Evolutionary conservation across 2,329 filamentous ascomycete species (phyloP).

Genomic region (Beauveria asiatica): DNA sequence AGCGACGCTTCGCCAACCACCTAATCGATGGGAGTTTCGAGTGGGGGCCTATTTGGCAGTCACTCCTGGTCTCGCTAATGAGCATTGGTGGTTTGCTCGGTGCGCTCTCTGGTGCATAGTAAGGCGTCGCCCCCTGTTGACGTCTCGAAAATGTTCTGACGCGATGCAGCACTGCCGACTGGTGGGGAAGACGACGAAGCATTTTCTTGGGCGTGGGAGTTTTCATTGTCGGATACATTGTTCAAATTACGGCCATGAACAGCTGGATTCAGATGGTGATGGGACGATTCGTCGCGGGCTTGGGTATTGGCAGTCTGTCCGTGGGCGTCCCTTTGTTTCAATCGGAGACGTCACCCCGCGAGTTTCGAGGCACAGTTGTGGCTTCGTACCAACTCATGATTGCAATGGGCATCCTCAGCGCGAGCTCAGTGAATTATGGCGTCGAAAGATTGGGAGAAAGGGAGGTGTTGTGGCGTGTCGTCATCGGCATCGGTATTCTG

Average conservation of each 20-base stretch:
- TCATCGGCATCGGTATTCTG: slow-evolving; percentile 47
- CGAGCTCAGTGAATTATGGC: slow-evolving; percentile 47
- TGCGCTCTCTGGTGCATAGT: slow-evolving; percentile 42
- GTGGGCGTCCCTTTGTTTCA: slow-evolving; percentile 61
- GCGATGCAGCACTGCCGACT: slow-evolving; percentile 40
- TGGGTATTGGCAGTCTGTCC: slow-evolving; percentile 59
- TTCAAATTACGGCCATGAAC: slow-evolving; percentile 52
- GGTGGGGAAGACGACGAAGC: slow-evolving; percentile 48
- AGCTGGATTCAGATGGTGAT: slow-evolving; percentile 59
- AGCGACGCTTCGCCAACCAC: slow-evolving; percentile 44
- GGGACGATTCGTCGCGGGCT: slow-evolving; percentile 57
- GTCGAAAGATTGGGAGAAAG: slow-evolving; percentile 33
- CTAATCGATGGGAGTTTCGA: slow-evolving; percentile 29
- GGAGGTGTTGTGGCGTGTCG: slow-evolving; percentile 50
- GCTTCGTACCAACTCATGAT: slow-evolving; percentile 67
- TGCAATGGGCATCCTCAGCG: slow-evolving; percentile 57
- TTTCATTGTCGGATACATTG: slow-evolving; percentile 55
- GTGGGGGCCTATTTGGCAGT: slow-evolving; percentile 35
- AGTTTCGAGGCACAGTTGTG: slow-evolving; percentile 57
- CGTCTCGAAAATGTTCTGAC: slow-evolving; percentile 6
- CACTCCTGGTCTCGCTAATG: slow-evolving; percentile 47
- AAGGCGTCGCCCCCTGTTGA: slow-evolving; percentile 9
- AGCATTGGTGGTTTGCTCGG: slow-evolving; percentile 48
- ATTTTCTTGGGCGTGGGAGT: slow-evolving; percentile 45
- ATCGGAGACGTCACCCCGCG: slow-evolving; percentile 52